Evolutionary conservation across 192 early-diverging fungal species (phyloP).

Genomic region (Gamsiella multidivaricata): DNA sequence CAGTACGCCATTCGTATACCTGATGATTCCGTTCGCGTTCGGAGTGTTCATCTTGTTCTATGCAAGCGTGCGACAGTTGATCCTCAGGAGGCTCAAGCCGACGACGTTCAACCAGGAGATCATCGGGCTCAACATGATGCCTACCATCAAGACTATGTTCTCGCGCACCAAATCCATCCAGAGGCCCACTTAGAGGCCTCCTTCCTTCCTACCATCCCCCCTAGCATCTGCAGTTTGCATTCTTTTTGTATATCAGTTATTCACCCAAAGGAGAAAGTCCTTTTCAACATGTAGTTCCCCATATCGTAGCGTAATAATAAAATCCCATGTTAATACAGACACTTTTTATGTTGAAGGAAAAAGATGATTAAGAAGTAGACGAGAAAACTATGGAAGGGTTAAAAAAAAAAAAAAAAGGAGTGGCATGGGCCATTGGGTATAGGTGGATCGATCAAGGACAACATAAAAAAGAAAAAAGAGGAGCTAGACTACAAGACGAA

Average conservation of each 20-base stretch:
- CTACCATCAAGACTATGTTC: slow-evolving; percentile 50
- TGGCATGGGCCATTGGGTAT: too few species aligned
- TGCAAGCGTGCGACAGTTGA: slow-evolving; percentile 71
- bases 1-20: slow-evolving; percentile 68
- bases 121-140: slow-evolving; percentile 72
- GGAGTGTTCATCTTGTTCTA: slow-evolving; percentile 83
- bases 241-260: not conserved
- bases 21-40: slow-evolving; percentile 88
- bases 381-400: too few species aligned
- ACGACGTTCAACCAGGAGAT: slow-evolving; percentile 80
- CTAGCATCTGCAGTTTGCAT: not conserved
- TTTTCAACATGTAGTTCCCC: slow-evolving; percentile 41
- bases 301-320: too few species aligned
- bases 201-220: not conserved
- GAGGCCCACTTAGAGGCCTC: not conserved
- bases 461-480: too few species aligned
- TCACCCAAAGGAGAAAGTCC: not conserved
- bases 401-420: too few species aligned
- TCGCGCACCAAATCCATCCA: slow-evolving; percentile 39
- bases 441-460: too few species aligned
- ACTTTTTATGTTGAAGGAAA: too few species aligned
- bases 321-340: too few species aligned
- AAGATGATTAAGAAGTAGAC: too few species aligned
- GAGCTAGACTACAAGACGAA: too few species aligned
- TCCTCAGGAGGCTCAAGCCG: slow-evolving; percentile 72